Evolutionary conservation across 2,329 filamentous ascomycete genomes (phyloP), one percentile per base, ranked within the genome.

Genomic region (Claviceps quebecensis): DNA sequence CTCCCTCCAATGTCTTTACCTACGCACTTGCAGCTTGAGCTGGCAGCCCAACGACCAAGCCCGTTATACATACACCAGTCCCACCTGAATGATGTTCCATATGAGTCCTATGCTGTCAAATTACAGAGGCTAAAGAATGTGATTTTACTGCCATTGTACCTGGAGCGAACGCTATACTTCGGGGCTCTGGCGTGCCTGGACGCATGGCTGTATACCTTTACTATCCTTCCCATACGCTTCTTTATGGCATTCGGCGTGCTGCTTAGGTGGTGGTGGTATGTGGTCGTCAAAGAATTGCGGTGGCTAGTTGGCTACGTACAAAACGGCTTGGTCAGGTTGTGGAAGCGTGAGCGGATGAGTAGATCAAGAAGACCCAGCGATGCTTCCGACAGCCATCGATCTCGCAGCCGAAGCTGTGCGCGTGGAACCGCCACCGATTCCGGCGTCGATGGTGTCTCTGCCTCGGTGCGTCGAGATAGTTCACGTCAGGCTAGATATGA

Each of bases 161-260:
- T 98, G 5, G 93, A 98, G 68, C 78, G 84, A 45, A 84, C 90
- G 0, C 76, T 98, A 5, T 81, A 83, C 54, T 97, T 98, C 67
- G 93, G 93, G 6, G 83, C 87, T 0, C 69, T 97, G 37, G 90
- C 91, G 6, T 98, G 93, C 67, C 73, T 98, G 5, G 93, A 98
- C 65, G 86, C 91, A 1, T 98, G 91, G 89, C 77, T 98, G 1
- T 93, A 96, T 68, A 94, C 88, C 0, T 94, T 98, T 60, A 98
- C 93, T 0, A 95, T 98, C 45, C 72, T 98, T 0, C 93, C 93
- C 0, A 76, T 98, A 53, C 80, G 93, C 2, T 97, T 98, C 59
- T 66, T 86, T 50, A 85, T 90, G 53, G 91, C 93, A 1, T 60
- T 91, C 0, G 80, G 80, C 19, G 81, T 97, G 2, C 69, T 98